Evolutionary conservation across 1,284 basidiomycete species (phyloP).

Genomic region (Porodaedalea pini): DNA sequence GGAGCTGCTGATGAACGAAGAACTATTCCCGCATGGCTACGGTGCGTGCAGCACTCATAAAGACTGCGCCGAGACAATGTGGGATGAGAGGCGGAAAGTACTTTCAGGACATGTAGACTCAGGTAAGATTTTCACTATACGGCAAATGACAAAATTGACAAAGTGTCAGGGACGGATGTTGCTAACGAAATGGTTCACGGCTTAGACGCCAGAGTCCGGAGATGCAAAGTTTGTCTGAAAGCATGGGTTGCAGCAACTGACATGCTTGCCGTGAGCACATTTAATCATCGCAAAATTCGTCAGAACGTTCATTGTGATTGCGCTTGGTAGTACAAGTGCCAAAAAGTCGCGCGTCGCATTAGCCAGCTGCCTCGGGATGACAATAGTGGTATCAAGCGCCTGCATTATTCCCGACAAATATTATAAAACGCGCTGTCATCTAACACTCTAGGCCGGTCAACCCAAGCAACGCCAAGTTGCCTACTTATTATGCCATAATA

Average conservation of each 20-base stretch:
- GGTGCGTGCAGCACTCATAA: constrained; percentile 52
- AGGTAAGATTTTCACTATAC: constrained; percentile 35
- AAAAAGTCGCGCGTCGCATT: constrained; percentile 39
- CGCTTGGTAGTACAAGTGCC: constrained; percentile 57
- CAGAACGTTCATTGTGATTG: too few species aligned
- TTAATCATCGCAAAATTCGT: background rate
- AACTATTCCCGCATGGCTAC: constrained; percentile 67
- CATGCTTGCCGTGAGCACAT: constrained; percentile 54
- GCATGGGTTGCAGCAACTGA: constrained; percentile 56
- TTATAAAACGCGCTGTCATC: too few species aligned
- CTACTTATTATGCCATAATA: constrained; percentile 78
- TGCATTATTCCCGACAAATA: background rate
- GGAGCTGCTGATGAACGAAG: constrained; percentile 47
- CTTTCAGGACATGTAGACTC: constrained; percentile 46
- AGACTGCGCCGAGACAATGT: constrained; percentile 39
- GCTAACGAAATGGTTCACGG: constrained; percentile 51
- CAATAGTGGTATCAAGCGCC: constrained; percentile 15
- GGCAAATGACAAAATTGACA: background rate
- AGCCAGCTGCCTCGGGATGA: constrained; percentile 27
- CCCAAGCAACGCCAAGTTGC: too few species aligned
- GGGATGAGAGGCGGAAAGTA: constrained; percentile 43
- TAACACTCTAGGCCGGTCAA: too few species aligned
- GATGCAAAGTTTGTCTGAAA: constrained; percentile 50
- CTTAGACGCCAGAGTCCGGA: constrained; percentile 37
- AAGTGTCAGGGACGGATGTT: constrained; percentile 51